Evolutionary conservation across 202 grass and related monocot species (phyloP).

Genomic region (Sporobolus alterniflorus): DNA sequence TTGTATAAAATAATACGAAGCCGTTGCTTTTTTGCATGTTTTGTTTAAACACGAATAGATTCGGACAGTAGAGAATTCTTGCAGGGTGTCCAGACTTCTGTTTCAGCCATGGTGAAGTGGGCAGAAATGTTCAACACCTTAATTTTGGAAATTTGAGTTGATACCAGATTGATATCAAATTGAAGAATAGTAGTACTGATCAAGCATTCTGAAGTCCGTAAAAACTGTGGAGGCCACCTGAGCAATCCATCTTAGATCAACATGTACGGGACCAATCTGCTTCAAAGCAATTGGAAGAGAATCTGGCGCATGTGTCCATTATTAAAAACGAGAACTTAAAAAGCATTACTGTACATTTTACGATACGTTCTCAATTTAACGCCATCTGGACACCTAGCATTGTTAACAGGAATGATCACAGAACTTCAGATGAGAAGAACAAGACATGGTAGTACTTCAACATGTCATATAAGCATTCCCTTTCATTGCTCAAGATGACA

Average conservation of each 20-base stretch:
- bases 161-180: not conserved
- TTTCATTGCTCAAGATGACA: not conserved
- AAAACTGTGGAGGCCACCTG: not conserved
- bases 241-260: not conserved
- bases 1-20: not conserved
- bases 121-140: not conserved
- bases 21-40: not conserved
- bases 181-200: not conserved
- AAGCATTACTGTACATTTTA: not conserved
- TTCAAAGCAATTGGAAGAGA: not conserved
- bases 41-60: not conserved
- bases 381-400: not conserved
- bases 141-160: not conserved
- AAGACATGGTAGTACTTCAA: not conserved
- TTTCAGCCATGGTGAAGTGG: not conserved
- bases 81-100: not conserved
- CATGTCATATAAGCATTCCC: not conserved
- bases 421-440: not conserved
- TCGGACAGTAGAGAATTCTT: not conserved
- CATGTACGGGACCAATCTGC: not conserved
- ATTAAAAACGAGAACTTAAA: not conserved
- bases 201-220: not conserved
- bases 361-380: not conserved
- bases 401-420: not conserved
- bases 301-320: not conserved